Evolutionary conservation across 495 filamentous ascomycete species (phyloP).

Genomic region (Evansstolkia leycettana): DNA sequence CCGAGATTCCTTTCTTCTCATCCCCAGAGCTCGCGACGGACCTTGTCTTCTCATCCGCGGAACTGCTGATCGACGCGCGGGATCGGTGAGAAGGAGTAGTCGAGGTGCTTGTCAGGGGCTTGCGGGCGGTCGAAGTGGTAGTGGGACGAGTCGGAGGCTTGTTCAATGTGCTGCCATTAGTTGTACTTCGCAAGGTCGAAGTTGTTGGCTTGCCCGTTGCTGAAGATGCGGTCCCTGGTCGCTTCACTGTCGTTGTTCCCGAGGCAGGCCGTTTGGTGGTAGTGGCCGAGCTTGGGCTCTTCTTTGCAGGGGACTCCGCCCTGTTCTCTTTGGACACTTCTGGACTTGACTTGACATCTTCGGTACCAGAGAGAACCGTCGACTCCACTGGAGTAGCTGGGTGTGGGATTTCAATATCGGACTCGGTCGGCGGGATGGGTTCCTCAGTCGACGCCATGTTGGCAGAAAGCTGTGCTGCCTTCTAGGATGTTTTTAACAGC

Average conservation of each 20-base stretch:
- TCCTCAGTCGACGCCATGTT: constrained; percentile 31
- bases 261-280: constrained; percentile 21
- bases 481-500: no score
- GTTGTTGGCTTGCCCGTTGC: constrained; percentile 16
- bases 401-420: constrained; percentile 18
- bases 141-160: constrained; percentile 33
- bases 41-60: constrained; percentile 34
- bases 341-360: constrained; percentile 28
- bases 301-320: constrained; percentile 20
- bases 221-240: constrained; percentile 22
- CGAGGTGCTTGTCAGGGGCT: constrained; percentile 24
- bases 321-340: constrained; percentile 26
- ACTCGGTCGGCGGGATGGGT: constrained; percentile 16
- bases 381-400: constrained; percentile 31
- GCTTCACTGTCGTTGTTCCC: constrained; percentile 21
- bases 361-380: constrained; percentile 23
- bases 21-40: constrained; percentile 34
- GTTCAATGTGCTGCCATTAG: constrained; percentile 25
- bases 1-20: constrained; percentile 30
- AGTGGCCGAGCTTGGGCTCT: constrained; percentile 10
- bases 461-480: background rate
- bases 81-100: constrained; percentile 32
- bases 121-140: constrained; percentile 26
- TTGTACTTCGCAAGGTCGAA: constrained; percentile 15
- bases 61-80: constrained; percentile 33